Conservation (phyloP, 768 basidiomycete genomes). For the Leccinum pellstonianum region DNA sequence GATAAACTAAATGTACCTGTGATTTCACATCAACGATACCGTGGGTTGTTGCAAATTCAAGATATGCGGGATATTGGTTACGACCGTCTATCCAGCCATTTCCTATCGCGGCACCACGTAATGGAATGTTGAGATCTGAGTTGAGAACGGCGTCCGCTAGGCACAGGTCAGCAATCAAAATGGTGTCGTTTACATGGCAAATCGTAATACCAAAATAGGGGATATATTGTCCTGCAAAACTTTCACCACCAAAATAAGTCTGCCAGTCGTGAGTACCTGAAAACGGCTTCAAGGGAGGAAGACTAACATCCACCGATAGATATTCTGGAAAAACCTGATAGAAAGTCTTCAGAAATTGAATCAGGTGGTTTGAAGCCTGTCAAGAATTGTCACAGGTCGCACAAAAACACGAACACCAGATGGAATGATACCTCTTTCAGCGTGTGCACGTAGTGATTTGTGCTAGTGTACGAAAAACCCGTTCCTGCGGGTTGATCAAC, state of each 20-base stretch:
- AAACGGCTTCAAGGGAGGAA: not conserved
- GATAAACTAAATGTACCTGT: conserved; percentile 43
- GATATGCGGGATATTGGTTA: conserved; percentile 84
- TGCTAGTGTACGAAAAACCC: conserved; percentile 87
- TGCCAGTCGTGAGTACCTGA: conserved; percentile 34
- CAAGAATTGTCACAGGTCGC: conserved; percentile 2
- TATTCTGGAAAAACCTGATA: conserved; percentile 93
- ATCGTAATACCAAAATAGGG: conserved; percentile 78
- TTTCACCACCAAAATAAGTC: conserved; percentile 97
- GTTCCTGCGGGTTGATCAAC: conserved; percentile 99
- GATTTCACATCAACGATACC: conserved; percentile 74
- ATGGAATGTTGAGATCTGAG: conserved; percentile 55
- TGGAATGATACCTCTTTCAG: conserved; percentile 56
- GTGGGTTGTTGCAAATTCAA: conserved; percentile 81
- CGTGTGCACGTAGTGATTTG: conserved; percentile 81
- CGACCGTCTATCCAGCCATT: conserved; percentile 97
- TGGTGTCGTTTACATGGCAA: not conserved
- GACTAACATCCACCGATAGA: conserved; percentile 71
- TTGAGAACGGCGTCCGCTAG: conserved; percentile 75
- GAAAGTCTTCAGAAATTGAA: conserved; percentile 85
- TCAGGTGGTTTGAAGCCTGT: conserved; percentile 73
- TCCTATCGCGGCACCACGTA: conserved; percentile 86
- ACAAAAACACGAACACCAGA: not conserved
- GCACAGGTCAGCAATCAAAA: conserved; percentile 8
- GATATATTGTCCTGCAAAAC: conserved; percentile 96